Base-by-base conservation (phyloP, 495 filamentous ascomycete species). In the Aspergillus nanangensis region DNA sequence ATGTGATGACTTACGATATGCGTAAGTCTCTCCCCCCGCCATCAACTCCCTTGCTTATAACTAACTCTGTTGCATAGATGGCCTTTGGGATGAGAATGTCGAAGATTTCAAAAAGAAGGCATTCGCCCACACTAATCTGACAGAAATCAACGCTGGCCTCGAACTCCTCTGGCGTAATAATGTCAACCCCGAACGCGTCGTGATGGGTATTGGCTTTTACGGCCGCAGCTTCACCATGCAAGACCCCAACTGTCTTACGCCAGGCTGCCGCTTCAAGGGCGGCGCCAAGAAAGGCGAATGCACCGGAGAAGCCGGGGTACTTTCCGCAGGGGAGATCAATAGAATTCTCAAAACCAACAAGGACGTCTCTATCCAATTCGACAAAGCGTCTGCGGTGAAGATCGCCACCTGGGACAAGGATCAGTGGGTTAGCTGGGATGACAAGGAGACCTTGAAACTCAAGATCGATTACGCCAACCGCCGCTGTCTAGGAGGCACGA, bases 361-460 rank as follows among this genome's bases (percentile, higher is more conserved):
- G n/a, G 31, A 29, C 1, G 19, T 47, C 1, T 9, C 44, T 0
- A n/a, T n/a, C n/a, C n/a, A n/a, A n/a, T 23, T 48, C n/a, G 41
- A 58, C 36, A 41, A 50, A 19, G 48, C 52, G 2, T 54, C 47
- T 4, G 51, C 51, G 0, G 54, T 58, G 20, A 69, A 77, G 54
- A 66, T 67, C 17, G 40, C 75, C 15, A 55, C 54, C 0, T 77
- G 53, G 51, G 51, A 64, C 45, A 19, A 39, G 0, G 53, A 77
- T 41, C 71, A 77, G 47, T 79, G 76, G 76, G 62, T 77, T 2
- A 63, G 57, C 2, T 79, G 60, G 41, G 66, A 79, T 44, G 71
- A 76, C 48, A 40, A 15, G 3, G 54, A 67, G 13, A 75, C 71
- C 0, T 53, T 77, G 29, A 48, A 62, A 43, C 24, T 51, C 22